A percentile compares a stretch with the other conserved stretches of the same genome.
Conservation (phyloP, 2,329 filamentous ascomycete genomes). For the Colletotrichum endophyticum region DNA sequence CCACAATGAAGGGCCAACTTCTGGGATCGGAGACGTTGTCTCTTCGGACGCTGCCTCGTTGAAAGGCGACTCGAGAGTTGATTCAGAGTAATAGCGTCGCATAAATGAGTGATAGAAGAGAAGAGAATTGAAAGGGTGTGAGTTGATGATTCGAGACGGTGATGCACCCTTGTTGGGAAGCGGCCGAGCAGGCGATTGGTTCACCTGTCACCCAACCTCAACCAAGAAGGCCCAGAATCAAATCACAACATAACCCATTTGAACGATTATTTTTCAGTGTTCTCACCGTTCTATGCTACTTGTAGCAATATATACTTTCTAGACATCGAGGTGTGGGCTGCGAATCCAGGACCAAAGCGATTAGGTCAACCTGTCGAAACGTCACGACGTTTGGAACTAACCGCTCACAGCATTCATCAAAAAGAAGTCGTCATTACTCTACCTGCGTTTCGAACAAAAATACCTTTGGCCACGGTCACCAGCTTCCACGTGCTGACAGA, state of each 20-base stretch:
- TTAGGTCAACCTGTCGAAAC: not conserved
- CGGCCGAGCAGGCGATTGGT: not conserved
- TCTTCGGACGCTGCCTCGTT: not conserved
- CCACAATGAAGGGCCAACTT: not conserved
- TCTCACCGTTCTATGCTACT: not conserved
- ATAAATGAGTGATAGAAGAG: not conserved
- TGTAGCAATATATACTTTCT: not conserved
- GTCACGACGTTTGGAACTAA: not conserved
- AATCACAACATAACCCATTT: not conserved
- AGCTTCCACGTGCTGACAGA: not conserved
- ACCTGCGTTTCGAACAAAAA: not conserved
- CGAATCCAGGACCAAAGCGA: not conserved
- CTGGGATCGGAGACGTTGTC: not conserved
- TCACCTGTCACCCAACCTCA: not conserved
- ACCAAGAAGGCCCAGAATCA: not conserved
- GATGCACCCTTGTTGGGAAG: not conserved
- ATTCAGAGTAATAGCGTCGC: not conserved
- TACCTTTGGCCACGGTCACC: not conserved
- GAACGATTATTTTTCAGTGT: not conserved
- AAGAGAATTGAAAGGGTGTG: not conserved
- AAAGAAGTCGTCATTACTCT: not conserved
- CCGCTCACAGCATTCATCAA: not conserved
- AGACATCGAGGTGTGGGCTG: not conserved
- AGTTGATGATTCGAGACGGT: not conserved
- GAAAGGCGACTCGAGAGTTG: not conserved